phyloP scores from a whole-genome alignment of 2,329 filamentous ascomycete species.

The Colletotrichum lupini region DNA sequence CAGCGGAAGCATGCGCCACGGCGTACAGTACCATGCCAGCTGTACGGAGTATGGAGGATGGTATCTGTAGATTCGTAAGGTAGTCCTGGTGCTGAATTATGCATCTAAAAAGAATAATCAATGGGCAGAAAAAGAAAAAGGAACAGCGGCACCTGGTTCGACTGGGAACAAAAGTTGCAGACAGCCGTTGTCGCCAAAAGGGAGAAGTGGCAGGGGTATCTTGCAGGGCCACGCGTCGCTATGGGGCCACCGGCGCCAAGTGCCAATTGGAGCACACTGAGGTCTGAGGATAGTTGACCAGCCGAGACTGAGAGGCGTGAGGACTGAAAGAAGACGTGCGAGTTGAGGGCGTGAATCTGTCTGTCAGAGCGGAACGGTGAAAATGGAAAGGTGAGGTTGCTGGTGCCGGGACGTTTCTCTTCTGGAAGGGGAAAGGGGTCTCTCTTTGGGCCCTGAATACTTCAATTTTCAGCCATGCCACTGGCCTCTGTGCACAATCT shows the following conservation, averaged over 20 bases:
- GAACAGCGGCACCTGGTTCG: neutral
- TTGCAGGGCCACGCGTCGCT: constrained; percentile 30
- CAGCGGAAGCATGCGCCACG: constrained; percentile 1
- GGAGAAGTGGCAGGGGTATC: constrained; percentile 1
- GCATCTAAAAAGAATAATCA: constrained; percentile 1
- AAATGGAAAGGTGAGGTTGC: neutral
- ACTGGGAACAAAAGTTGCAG: neutral
- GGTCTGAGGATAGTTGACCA: neutral
- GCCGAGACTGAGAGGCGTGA: neutral
- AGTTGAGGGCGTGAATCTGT: neutral
- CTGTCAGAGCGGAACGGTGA: neutral
- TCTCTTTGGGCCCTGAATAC: neutral
- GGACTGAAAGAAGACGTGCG: too few relatives aligned
- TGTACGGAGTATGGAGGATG: neutral
- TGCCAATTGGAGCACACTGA: constrained; percentile 4
- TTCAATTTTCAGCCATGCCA: neutral
- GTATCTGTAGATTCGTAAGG: too few relatives aligned
- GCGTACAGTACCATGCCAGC: neutral
- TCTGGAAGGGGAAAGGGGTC: neutral
- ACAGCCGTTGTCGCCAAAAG: constrained; percentile 7
- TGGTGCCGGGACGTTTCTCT: neutral
- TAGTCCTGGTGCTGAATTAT: neutral
- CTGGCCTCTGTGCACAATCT: neutral
- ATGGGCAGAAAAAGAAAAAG: neutral
- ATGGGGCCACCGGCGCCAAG: constrained; percentile 6